Conservation (phyloP, 805 yeast species). For the Priceomyces castillae region DNA sequence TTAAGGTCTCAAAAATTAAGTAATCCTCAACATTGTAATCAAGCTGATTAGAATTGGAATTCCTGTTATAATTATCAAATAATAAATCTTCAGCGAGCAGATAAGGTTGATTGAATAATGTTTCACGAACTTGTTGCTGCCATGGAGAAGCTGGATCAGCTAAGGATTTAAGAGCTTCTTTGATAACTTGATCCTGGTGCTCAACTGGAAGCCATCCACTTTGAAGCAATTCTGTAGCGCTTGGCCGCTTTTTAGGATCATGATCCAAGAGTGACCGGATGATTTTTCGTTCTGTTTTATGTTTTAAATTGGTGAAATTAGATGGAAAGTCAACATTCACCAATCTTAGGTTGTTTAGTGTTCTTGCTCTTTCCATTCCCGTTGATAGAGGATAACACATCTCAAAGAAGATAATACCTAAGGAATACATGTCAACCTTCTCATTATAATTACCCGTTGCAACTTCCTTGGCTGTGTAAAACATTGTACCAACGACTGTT, state of each 20-base stretch:
- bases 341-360: slow-evolving; percentile 61
- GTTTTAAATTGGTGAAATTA: slow-evolving; percentile 54
- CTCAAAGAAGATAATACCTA: slow-evolving; percentile 93
- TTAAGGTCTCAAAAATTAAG: slow-evolving; percentile 57
- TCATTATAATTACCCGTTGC: slow-evolving; percentile 80
- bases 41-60: slow-evolving; percentile 21
- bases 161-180: slow-evolving; percentile 80
- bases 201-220: slow-evolving; percentile 86
- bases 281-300: slow-evolving; percentile 61
- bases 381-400: slow-evolving; percentile 87
- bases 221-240: slow-evolving; percentile 69
- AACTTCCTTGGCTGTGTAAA: slow-evolving; percentile 90
- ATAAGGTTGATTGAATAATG: slow-evolving; percentile 81
- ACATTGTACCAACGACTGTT: slow-evolving; percentile 89
- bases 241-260: slow-evolving; percentile 73
- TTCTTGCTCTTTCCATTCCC: slow-evolving; percentile 87
- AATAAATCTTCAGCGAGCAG: slow-evolving; percentile 80
- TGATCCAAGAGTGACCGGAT: slow-evolving; percentile 71
- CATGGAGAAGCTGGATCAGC: slow-evolving; percentile 92
- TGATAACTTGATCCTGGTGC: slow-evolving; percentile 84
- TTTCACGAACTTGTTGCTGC: slow-evolving; percentile 88
- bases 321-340: slow-evolving; percentile 65
- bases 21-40: slow-evolving; percentile 41
- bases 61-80: slow-evolving; percentile 55
- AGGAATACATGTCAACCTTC: slow-evolving; percentile 92